Conservation (phyloP, 1,284 basidiomycete species). For the Naganishia albida region DNA sequence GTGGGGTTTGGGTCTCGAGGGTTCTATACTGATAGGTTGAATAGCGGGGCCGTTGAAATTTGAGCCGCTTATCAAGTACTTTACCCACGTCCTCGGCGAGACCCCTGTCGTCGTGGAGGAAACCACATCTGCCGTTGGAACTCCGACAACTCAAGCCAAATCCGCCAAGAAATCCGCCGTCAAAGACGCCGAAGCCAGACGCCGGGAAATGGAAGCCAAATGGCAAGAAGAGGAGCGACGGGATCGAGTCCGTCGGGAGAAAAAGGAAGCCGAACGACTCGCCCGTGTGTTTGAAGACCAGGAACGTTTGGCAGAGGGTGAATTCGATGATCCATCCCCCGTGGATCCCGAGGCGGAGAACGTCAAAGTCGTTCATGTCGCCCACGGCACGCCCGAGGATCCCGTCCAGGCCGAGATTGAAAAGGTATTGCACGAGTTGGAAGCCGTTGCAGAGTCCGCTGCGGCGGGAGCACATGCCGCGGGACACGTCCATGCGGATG, state of each 20-base stretch:
- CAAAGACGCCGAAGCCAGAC: slow-evolving; percentile 38
- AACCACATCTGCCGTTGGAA: not conserved
- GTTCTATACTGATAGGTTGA: not conserved
- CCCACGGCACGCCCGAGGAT: slow-evolving; percentile 18
- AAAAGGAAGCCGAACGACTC: slow-evolving; percentile 31
- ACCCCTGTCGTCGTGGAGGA: slow-evolving; percentile 17
- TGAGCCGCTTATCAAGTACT: slow-evolving; percentile 50
- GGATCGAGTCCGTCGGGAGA: slow-evolving; percentile 44
- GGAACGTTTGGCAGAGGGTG: slow-evolving; percentile 28
- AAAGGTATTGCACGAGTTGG: slow-evolving; percentile 9
- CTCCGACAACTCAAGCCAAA: slow-evolving; percentile 32
- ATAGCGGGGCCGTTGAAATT: slow-evolving; percentile 50
- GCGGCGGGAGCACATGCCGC: not conserved
- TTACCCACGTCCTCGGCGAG: slow-evolving; percentile 40
- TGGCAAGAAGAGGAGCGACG: slow-evolving; percentile 48
- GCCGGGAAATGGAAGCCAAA: slow-evolving; percentile 42
- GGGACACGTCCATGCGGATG: not conserved
- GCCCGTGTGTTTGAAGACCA: slow-evolving; percentile 28
- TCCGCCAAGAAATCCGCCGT: slow-evolving; percentile 24
- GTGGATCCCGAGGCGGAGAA: slow-evolving; percentile 1
- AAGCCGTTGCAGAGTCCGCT: slow-evolving; percentile 12
- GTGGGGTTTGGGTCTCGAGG: not conserved
- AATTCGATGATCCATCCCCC: slow-evolving; percentile 17
- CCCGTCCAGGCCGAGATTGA: slow-evolving; percentile 24
- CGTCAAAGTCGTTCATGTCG: slow-evolving; percentile 19